phyloP scores from a whole-genome alignment of 345 rosid species.

The Eucalyptus tenuipes region DNA sequence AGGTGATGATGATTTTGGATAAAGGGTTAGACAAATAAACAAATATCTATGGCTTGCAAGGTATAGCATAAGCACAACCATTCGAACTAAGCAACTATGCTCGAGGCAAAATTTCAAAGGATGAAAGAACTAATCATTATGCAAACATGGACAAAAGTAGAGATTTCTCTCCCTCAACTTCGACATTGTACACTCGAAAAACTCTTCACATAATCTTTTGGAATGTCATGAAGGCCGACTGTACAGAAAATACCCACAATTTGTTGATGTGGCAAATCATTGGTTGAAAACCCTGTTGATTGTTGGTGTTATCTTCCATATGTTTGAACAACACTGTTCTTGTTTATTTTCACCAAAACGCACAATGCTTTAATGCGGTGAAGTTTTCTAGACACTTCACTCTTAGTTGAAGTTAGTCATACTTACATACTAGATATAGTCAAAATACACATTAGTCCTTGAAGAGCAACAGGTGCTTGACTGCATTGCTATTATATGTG shows the following conservation, averaged over 20 bases:
- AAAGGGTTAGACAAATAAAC: not conserved
- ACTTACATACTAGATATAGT: not conserved
- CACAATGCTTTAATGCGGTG: not conserved
- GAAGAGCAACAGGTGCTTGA: fast-evolving
- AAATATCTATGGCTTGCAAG: not conserved
- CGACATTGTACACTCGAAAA: not conserved
- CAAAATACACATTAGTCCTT: not conserved
- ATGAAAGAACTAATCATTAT: not conserved
- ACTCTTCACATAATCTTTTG: not conserved
- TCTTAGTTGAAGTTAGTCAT: not conserved
- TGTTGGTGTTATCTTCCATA: not conserved
- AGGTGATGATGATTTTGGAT: not conserved
- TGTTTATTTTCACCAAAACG: not conserved
- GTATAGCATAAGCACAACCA: not conserved
- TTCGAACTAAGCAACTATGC: not conserved
- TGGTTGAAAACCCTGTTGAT: not conserved
- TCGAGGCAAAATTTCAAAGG: not conserved
- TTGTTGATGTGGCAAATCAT: not conserved
- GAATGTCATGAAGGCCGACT: not conserved
- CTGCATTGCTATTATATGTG: not conserved
- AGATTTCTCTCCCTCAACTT: not conserved
- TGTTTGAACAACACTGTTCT: not conserved
- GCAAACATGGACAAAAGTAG: not conserved
- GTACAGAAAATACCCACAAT: not conserved
- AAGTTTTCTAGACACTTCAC: not conserved